These are phyloP conservation scores for Talaromyces sp. DNA, from an alignment of 2,329 filamentous ascomycete species.

Conservation along the genomic window DNA sequence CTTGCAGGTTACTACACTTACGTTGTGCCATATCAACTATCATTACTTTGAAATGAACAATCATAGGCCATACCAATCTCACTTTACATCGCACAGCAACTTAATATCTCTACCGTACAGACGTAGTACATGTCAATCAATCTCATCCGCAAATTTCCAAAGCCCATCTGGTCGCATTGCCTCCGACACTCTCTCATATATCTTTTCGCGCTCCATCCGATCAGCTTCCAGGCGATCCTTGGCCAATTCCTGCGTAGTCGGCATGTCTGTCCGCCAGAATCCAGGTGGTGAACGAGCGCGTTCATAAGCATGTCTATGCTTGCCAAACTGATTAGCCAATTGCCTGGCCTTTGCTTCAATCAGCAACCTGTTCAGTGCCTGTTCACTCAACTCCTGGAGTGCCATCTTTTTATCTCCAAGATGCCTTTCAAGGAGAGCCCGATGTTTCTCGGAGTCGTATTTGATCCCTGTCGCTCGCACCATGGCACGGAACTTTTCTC, in stretches of 20 bases:
- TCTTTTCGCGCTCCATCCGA: conserved; percentile 59
- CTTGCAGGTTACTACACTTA: not conserved
- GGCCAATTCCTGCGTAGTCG: conserved; percentile 75
- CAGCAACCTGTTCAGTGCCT: conserved; percentile 59
- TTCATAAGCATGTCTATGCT: conserved; percentile 71
- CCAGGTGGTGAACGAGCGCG: conserved; percentile 73
- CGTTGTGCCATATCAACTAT: not conserved
- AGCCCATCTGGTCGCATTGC: conserved; percentile 72
- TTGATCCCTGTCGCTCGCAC: conserved; percentile 46
- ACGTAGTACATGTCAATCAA: not conserved
- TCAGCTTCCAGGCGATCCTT: conserved; percentile 63
- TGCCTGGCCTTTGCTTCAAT: conserved; percentile 71
- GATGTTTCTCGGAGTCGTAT: conserved; percentile 24
- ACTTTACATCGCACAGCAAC: not conserved
- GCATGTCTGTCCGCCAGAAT: conserved; percentile 89
- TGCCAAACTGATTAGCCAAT: conserved; percentile 72
- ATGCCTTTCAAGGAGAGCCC: conserved; percentile 50
- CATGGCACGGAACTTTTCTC: conserved; percentile 65
- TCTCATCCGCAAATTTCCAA: conserved; percentile 80
- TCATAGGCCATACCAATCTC: not conserved
- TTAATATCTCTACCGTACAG: not conserved
- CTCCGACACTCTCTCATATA: conserved; percentile 74
- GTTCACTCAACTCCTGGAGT: conserved; percentile 53
- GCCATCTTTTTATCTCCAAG: conserved; percentile 45
- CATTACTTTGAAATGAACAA: no score